A percentile compares a stretch with the other conserved stretches of the same genome.
These are phyloP conservation scores for Blastobotrys malaysiensis DNA, from an alignment of 1,139 yeast genomes.

Conservation along the genomic window DNA sequence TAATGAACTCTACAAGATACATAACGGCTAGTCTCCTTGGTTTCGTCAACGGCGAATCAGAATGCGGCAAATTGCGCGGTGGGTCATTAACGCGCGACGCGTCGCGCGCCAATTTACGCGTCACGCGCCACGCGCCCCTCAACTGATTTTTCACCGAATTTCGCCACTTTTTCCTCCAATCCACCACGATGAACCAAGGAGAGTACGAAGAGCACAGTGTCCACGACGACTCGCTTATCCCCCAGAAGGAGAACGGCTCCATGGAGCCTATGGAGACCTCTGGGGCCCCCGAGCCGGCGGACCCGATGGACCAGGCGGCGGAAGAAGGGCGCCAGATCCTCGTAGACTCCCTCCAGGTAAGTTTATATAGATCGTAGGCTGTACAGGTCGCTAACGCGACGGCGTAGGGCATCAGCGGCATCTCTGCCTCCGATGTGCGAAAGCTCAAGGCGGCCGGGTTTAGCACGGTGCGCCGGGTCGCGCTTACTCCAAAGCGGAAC, in stretches of 20 bases:
- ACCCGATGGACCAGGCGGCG: not conserved
- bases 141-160: not conserved
- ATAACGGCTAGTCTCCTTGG: no score
- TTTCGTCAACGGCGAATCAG: no score
- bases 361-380: not conserved
- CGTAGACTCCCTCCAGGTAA: not conserved
- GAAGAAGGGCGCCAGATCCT: not conserved
- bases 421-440: conserved; percentile 69
- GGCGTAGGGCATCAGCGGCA: conserved; percentile 46
- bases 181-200: not conserved
- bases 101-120: not conserved
- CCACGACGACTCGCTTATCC: not conserved
- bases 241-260: not conserved
- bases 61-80: not conserved
- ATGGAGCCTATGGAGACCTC: not conserved
- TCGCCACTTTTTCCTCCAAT: not conserved
- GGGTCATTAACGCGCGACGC: not conserved
- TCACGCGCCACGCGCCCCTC: not conserved
- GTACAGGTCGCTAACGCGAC: not conserved
- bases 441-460: conserved; percentile 79
- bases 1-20: no score
- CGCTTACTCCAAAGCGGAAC: conserved; percentile 81
- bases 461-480: conserved; percentile 87
- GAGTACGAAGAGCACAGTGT: not conserved
- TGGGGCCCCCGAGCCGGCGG: not conserved